These are phyloP conservation scores for Bryopsis sp. DNA, from an alignment of 139 green algal species.

Conservation along the genomic window DNA sequence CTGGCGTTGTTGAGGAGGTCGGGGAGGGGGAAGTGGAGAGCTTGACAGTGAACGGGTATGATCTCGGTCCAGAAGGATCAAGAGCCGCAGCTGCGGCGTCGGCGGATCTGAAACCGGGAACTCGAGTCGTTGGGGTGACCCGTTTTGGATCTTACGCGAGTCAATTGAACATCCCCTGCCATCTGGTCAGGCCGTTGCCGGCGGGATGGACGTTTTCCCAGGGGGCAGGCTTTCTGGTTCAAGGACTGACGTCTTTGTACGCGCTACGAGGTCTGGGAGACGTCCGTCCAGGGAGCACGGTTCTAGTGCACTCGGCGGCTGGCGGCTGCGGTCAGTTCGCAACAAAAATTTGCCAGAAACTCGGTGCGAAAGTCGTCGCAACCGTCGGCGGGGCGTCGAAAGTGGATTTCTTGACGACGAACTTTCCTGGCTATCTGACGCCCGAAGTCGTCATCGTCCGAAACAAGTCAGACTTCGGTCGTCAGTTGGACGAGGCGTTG, in stretches of 20 bases:
- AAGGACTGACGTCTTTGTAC: too few relatives aligned
- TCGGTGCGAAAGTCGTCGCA: conserved; percentile 25
- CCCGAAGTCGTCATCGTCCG: conserved; percentile 14
- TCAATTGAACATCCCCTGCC: conserved; percentile 17
- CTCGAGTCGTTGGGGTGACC: conserved; percentile 30
- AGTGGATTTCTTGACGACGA: conserved; percentile 2
- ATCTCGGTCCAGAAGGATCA: conserved; percentile 17
- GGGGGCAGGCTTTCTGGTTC: too few relatives aligned
- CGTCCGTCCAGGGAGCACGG: conserved; percentile 17
- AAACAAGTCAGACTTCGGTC: neutral
- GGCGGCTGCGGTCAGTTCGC: conserved; percentile 31
- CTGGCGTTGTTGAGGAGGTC: too few relatives aligned
- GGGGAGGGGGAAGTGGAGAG: conserved; percentile 17
- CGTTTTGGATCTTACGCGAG: conserved; percentile 33
- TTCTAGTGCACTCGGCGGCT: conserved; percentile 35
- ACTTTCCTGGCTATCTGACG: neutral
- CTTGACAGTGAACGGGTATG: conserved; percentile 1
- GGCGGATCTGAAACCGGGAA: conserved; percentile 19
- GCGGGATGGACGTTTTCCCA: too few relatives aligned
- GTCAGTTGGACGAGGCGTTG: conserved; percentile 25
- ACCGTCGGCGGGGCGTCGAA: conserved; percentile 29
- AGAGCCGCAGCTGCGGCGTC: neutral
- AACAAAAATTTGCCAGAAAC: conserved; percentile 21
- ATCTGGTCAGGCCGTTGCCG: conserved; percentile 16
- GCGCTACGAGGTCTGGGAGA: conserved; percentile 27